phyloP scores from a whole-genome alignment of 371 early-diverging fungal genomes.

The Mortierella sp. region DNA sequence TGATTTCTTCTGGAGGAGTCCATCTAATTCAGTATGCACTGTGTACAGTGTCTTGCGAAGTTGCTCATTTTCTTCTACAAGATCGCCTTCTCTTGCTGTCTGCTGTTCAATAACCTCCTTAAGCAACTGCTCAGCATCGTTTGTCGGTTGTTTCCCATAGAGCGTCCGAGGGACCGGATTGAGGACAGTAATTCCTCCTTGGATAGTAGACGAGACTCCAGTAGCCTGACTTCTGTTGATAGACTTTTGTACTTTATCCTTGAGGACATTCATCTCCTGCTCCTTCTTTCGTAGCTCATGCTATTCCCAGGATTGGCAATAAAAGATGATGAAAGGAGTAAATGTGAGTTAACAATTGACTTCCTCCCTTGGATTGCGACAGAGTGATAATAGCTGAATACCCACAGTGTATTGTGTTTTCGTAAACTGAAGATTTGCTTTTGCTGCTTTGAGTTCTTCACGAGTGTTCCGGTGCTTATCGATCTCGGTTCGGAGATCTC shows the following conservation, averaged over 20 bases:
- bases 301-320: constrained; percentile 5
- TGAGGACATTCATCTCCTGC: constrained; percentile 40
- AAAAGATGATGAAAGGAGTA: neutral
- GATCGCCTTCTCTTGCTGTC: constrained; percentile 29
- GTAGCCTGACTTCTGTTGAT: constrained; percentile 18
- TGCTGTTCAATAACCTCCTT: constrained; percentile 46
- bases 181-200: constrained; percentile 45
- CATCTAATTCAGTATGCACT: constrained; percentile 38
- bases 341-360: neutral
- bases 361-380: too few relatives aligned
- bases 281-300: constrained; percentile 51
- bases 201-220: constrained; percentile 21
- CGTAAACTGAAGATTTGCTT: constrained; percentile 43
- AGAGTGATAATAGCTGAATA: neutral
- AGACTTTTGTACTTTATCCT: constrained; percentile 45
- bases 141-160: constrained; percentile 35
- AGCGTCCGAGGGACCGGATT: constrained; percentile 41
- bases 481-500: constrained; percentile 30
- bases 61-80: constrained; percentile 48
- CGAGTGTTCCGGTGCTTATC: constrained; percentile 44
- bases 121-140: constrained; percentile 32
- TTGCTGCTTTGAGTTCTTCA: constrained; percentile 44
- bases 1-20: constrained; percentile 27
- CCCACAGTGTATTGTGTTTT: constrained; percentile 44
- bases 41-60: constrained; percentile 44